A percentile compares a stretch with the other conserved stretches of the same genome.
Evolutionary conservation across 2,329 filamentous ascomycete species (phyloP).

Genomic region (Fusarium scirpi): DNA sequence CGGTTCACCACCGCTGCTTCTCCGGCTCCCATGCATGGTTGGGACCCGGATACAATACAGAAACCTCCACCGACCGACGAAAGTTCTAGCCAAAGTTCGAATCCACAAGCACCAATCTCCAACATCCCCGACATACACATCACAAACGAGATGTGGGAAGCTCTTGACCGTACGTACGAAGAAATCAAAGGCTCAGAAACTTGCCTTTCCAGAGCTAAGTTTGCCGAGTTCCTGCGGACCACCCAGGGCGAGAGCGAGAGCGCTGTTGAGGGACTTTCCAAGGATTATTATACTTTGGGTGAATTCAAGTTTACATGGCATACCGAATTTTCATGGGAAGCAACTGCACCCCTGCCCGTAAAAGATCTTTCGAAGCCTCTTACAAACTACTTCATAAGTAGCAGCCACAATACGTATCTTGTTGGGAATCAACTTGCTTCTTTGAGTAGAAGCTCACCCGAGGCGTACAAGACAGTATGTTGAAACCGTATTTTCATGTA

Average conservation of each 20-base stretch:
- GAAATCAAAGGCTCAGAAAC: slow-evolving; percentile 54
- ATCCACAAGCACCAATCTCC: slow-evolving; percentile 28
- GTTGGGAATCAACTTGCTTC: slow-evolving; percentile 87
- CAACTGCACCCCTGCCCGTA: slow-evolving; percentile 57
- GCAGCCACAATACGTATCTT: slow-evolving; percentile 94
- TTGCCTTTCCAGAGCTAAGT: slow-evolving; percentile 51
- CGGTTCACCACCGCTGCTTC: slow-evolving; percentile 49
- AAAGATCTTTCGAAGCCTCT: slow-evolving; percentile 76
- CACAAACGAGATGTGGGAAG: slow-evolving; percentile 61
- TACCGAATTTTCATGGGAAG: slow-evolving; percentile 58
- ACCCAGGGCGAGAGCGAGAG: slow-evolving; percentile 60
- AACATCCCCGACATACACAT: slow-evolving; percentile 56
- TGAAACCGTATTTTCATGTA: neutral
- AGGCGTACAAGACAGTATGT: slow-evolving; percentile 81
- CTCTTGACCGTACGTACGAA: slow-evolving; percentile 62
- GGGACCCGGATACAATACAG: slow-evolving; percentile 33
- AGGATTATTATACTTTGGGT: slow-evolving; percentile 59
- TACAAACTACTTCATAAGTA: slow-evolving; percentile 93
- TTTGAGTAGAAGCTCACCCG: slow-evolving; percentile 71
- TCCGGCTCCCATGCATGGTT: slow-evolving; percentile 45
- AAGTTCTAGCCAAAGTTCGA: slow-evolving; percentile 44
- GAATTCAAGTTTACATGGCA: slow-evolving; percentile 66
- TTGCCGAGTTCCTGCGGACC: slow-evolving; percentile 62
- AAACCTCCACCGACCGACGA: slow-evolving; percentile 40
- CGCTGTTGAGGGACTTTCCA: slow-evolving; percentile 48